phyloP scores from a whole-genome alignment of 2,329 filamentous ascomycete genomes.

The Apiospora arundinis region DNA sequence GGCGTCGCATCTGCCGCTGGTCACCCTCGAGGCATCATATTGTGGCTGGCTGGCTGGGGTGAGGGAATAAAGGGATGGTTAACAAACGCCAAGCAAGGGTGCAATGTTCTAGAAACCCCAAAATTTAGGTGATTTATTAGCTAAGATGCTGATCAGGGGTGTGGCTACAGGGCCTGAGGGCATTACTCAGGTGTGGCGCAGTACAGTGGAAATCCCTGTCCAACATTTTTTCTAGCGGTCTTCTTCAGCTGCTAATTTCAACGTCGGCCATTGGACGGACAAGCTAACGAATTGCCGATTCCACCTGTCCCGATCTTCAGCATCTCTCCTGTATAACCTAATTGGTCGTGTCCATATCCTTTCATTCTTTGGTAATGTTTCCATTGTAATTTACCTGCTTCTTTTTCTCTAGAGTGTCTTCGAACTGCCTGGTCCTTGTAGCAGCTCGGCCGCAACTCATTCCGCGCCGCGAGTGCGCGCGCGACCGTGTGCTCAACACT shows the following conservation, averaged over 20 bases:
- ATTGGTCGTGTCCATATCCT: neutral
- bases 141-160: neutral
- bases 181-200: slow-evolving; percentile 9
- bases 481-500: neutral
- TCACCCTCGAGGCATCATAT: no score
- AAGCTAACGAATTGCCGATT: slow-evolving; percentile 6
- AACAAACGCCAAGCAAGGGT: no score
- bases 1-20: no score
- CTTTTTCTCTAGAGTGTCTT: neutral
- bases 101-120: neutral
- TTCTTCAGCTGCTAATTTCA: neutral
- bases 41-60: no score
- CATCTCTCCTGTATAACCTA: neutral
- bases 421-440: neutral
- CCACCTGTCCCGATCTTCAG: neutral
- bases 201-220: neutral
- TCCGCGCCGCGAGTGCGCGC: neutral
- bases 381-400: neutral
- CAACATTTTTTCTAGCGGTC: neutral
- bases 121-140: neutral
- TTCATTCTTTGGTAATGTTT: neutral
- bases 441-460: no score
- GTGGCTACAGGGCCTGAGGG: neutral
- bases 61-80: no score
- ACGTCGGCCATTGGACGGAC: slow-evolving; percentile 5